Evolutionary conservation across 1,139 yeast genomes (phyloP), one percentile per base, ranked within the genome.

Genomic region (Debaryomyces nepalensis): DNA sequence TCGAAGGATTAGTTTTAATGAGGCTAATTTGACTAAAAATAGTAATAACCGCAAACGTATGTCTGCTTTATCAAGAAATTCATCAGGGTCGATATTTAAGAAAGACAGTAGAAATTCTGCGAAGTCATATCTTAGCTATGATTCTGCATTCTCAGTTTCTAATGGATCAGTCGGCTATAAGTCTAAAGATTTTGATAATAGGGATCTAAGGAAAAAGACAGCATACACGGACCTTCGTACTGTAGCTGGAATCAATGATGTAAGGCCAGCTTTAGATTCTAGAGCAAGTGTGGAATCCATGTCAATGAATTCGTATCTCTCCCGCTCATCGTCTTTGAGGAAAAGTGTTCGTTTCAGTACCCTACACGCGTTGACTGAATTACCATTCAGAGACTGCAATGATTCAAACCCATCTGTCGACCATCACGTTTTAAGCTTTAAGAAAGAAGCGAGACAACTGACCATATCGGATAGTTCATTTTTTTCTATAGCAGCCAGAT

Each of bases 61-160:
- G 21, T 66, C 74, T 1, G 46, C 27, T 4, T 29, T 34, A 18
- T 39, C 44, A 23, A 48, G 59, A 39, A 68, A 45, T 21, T 63
- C 73, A 2, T 50, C 61, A 5, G 57, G 58, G 22, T 66, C 75
- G 4, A 49, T 54, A 1, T 54, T 63, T 43, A 63, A 52, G 43
- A 52, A 71, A 42, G 70, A 70, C 33, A 33, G 38, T 15, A 24
- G 29, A 27, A 26, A 20, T 24, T 76, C 82, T 1, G 52, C 59
- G 2, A 74, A 72, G 49, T 79, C 84, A 1, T 79, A 79, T 49
- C 47, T 79, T 33, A 77, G 81, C 46, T 79, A 79, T 48, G 84
- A 79, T 53, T 77, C 83, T 1, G 81, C 77, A 3, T 66, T 75
- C 41, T 77, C 82, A 1, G 53, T 63, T 9, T 60, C 69, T 5